These are phyloP conservation scores for Sistotremastrum suecicum DNA, from an alignment of 768 basidiomycete genomes.

Conservation along the genomic window DNA sequence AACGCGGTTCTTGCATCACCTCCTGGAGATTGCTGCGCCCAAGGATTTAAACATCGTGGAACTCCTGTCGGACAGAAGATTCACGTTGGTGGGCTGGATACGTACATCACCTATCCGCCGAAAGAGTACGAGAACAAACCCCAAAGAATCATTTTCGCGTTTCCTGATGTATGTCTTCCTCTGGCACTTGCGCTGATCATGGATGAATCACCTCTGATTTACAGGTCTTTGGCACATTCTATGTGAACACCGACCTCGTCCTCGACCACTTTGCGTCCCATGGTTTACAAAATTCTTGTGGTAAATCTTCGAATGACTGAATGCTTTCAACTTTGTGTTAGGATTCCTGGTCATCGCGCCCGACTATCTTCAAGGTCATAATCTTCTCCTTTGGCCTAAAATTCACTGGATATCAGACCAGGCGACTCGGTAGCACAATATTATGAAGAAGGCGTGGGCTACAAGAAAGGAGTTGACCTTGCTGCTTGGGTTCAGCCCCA, in stretches of 20 bases:
- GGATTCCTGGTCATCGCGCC: conserved; percentile 45
- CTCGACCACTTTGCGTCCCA: conserved; percentile 52
- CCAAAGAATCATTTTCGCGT: conserved; percentile 38
- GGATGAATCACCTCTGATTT: too few species aligned
- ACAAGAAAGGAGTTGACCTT: conserved; percentile 17
- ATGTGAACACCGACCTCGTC: conserved; percentile 40
- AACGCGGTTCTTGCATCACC: conserved; percentile 23
- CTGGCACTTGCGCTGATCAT: too few species aligned
- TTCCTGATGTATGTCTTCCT: conserved; percentile 29
- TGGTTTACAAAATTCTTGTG: too few species aligned
- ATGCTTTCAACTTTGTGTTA: too few species aligned
- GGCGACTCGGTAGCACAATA: conserved; percentile 35
- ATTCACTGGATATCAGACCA: too few species aligned
- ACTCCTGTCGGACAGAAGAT: conserved; percentile 28
- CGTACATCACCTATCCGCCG: conserved; percentile 40
- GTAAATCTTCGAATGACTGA: too few species aligned
- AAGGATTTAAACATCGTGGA: conserved; percentile 37
- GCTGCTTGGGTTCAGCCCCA: conserved; percentile 27
- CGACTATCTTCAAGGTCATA: conserved; percentile 38
- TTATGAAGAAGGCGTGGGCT: conserved; percentile 15
- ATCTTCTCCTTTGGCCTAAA: too few species aligned
- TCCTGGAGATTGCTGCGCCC: conserved; percentile 38
- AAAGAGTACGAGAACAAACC: conserved; percentile 9
- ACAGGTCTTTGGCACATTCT: conserved; percentile 34
- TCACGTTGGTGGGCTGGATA: conserved; percentile 29